Conservation (phyloP, 2,329 filamentous ascomycete species). For the Hirsutella rhossiliensis region DNA sequence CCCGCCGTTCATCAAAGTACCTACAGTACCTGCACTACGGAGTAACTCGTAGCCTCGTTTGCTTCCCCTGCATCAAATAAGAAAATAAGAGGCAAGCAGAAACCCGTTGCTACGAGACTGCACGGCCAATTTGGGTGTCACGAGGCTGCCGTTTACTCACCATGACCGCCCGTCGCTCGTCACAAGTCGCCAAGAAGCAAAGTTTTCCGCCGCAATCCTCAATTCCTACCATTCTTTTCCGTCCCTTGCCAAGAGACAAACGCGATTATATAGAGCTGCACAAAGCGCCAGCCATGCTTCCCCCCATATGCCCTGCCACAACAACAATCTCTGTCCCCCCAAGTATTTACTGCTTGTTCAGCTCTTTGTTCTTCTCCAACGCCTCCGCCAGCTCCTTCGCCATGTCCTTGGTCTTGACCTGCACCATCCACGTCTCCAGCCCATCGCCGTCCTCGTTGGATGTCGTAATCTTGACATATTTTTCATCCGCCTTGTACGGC, state of each 20-base stretch:
- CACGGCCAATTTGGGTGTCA: too few species aligned
- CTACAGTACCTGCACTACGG: too few species aligned
- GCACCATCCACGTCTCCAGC: slow-evolving; percentile 59
- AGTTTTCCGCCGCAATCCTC: too few species aligned
- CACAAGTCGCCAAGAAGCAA: too few species aligned
- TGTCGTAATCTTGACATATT: slow-evolving; percentile 47
- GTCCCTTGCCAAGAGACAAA: neutral
- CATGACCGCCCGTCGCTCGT: too few species aligned
- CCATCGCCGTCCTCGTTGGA: slow-evolving; percentile 45
- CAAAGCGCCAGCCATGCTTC: slow-evolving; percentile 5
- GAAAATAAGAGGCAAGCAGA: too few species aligned
- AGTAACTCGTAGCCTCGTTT: too few species aligned
- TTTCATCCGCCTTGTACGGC: slow-evolving; percentile 48
- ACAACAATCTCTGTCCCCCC: neutral
- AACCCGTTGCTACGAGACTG: too few species aligned
- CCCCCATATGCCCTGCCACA: neutral
- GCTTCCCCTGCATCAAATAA: too few species aligned
- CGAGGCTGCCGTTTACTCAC: too few species aligned
- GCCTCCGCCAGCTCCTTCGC: slow-evolving; percentile 39
- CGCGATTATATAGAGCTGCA: neutral
- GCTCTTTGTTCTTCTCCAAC: slow-evolving; percentile 41
- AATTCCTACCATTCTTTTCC: too few species aligned
- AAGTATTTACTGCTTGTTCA: slow-evolving; percentile 37
- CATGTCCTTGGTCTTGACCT: slow-evolving; percentile 53
- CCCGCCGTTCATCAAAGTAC: too few species aligned